Evolutionary conservation across 345 rosid species (phyloP).

Genomic region (Trapa incisa): DNA sequence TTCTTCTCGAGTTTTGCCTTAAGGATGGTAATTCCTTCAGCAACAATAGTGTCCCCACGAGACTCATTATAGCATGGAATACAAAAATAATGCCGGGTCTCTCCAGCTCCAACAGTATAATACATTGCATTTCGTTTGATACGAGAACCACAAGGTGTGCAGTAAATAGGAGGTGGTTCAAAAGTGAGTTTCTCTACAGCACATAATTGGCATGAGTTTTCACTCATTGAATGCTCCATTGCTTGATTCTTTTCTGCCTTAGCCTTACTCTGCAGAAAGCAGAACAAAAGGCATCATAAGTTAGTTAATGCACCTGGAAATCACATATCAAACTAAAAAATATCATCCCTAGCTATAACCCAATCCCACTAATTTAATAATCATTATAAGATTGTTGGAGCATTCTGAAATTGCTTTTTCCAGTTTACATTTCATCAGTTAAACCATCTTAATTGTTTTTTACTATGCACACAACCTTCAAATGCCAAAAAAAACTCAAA

Average conservation of each 20-base stretch:
- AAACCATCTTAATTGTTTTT: background rate
- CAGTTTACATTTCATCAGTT: background rate
- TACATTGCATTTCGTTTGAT: conserved; percentile 96
- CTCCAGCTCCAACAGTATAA: conserved; percentile 81
- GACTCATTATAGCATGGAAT: conserved; percentile 89
- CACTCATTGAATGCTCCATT: conserved; percentile 95
- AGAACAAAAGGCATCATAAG: background rate
- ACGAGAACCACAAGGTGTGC: conserved; percentile 90
- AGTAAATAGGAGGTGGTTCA: conserved; percentile 96
- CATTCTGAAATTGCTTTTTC: background rate
- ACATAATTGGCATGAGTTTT: conserved; percentile 94
- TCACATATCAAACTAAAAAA: background rate
- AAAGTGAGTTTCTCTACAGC: conserved; percentile 96
- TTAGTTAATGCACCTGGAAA: background rate
- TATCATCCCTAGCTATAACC: background rate
- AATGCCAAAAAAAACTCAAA: background rate
- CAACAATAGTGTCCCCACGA: conserved; percentile 68
- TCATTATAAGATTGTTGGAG: background rate
- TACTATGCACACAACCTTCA: background rate
- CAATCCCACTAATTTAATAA: background rate
- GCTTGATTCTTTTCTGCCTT: conserved; percentile 96
- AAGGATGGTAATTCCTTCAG: conserved; percentile 48
- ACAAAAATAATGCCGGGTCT: conserved; percentile 80
- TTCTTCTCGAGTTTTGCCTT: conserved; percentile 88
- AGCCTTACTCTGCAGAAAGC: conserved; percentile 67